These are phyloP conservation scores for Silene coronaria DNA, from an alignment of 179 eudicot genomes.

Conservation along the genomic window DNA sequence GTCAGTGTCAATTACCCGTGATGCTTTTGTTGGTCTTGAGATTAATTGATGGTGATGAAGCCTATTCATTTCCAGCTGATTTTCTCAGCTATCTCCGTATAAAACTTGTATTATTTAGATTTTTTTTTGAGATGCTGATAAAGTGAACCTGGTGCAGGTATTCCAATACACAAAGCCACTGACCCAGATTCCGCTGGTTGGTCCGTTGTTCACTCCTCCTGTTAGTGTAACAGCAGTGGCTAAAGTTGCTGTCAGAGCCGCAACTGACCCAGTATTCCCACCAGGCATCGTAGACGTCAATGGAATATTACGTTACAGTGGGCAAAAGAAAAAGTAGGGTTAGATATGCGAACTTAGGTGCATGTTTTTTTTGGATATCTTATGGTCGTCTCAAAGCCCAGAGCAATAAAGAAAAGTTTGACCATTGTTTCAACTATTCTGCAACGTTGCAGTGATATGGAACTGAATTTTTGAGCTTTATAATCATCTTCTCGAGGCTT, in stretches of 20 bases:
- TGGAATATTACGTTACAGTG: conserved; percentile 60
- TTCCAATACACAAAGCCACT: conserved; percentile 62
- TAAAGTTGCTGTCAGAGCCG: conserved; percentile 68
- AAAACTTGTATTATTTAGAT: background rate
- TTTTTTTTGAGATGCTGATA: background rate
- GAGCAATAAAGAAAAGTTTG: conserved; percentile 1
- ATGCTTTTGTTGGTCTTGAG: background rate
- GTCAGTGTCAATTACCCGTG: background rate
- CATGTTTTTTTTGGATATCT: background rate
- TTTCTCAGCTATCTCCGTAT: background rate
- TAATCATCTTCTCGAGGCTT: background rate
- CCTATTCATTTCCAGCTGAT: background rate
- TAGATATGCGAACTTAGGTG: background rate
- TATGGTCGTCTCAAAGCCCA: background rate
- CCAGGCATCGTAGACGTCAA: conserved; percentile 69
- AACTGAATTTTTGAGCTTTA: background rate
- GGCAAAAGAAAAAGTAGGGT: conserved; percentile 36
- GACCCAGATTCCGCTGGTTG: conserved; percentile 58
- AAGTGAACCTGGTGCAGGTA: conserved; percentile 37
- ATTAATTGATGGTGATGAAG: background rate
- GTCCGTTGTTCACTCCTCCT: conserved; percentile 65
- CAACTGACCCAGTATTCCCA: conserved; percentile 74
- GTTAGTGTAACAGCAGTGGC: conserved; percentile 69
- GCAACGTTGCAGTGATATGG: background rate
- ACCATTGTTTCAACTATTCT: conserved; percentile 2